Percentiles rank a stretch among this genome's conserved stretches.
Conservation (phyloP, 73 alveolate genomes). For the Paramecium sexaurelia region DNA sequence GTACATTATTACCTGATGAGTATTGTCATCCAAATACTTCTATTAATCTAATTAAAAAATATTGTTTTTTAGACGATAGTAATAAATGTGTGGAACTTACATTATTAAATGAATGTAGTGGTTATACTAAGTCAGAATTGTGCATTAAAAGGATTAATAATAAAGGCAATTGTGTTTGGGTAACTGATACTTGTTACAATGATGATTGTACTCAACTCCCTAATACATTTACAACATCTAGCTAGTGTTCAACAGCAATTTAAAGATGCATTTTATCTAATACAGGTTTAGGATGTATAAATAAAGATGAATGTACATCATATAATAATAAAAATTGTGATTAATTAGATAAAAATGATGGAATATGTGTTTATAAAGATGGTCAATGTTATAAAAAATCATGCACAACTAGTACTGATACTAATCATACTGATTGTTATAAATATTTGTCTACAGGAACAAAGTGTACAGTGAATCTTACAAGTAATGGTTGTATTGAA, state of each 20-base stretch:
- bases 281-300: background rate
- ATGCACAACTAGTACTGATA: background rate
- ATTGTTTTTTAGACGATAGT: background rate
- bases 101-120: background rate
- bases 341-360: background rate
- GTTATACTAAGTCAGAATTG: background rate
- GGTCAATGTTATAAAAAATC: background rate
- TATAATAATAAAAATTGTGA: background rate
- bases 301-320: background rate
- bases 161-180: conserved; percentile 23
- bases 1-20: background rate
- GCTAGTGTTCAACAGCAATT: background rate
- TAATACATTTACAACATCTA: background rate
- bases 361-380: background rate
- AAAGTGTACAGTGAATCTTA: background rate
- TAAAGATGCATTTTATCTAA: background rate
- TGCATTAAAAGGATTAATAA: background rate
- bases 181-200: background rate
- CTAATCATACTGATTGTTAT: background rate
- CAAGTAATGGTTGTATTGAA: background rate
- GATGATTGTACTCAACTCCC: background rate
- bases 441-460: background rate
- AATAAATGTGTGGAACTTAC: background rate
- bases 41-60: background rate
- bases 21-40: background rate